Evolutionary conservation across 306 rosid species (phyloP).

Genomic region (Acmispon strigosus): DNA sequence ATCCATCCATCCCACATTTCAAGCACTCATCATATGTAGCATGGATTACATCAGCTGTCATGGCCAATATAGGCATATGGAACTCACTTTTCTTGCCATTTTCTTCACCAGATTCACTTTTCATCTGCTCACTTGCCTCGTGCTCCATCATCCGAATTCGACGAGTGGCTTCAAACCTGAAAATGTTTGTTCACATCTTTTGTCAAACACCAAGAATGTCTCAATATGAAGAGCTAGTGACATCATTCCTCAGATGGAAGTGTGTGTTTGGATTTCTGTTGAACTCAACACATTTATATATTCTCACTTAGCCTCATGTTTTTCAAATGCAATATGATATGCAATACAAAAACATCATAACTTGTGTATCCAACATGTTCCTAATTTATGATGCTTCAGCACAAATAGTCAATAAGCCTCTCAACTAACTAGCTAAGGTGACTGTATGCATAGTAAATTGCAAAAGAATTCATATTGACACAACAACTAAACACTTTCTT

Average conservation of each 20-base stretch:
- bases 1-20: conserved; percentile 92
- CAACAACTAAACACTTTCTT: too few species aligned
- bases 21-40: conserved; percentile 83
- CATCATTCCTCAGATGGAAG: background rate
- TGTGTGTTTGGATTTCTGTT: too few species aligned
- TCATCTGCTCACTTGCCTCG: conserved; percentile 43
- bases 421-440: background rate
- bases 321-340: background rate
- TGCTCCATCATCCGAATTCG: conserved; percentile 72
- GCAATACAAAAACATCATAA: background rate
- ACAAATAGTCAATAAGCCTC: background rate
- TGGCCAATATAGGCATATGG: conserved; percentile 84
- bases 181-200: background rate
- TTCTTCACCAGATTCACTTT: conserved; percentile 35
- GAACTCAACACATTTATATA: too few species aligned
- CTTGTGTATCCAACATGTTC: background rate
- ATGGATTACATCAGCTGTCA: conserved; percentile 97
- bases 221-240: background rate
- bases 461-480: background rate
- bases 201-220: background rate
- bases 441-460: background rate
- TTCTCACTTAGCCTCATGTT: too few species aligned
- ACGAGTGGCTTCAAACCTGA: conserved; percentile 83
- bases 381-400: background rate
- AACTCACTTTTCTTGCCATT: conserved; percentile 30